Evolutionary conservation across 345 rosid genomes (phyloP).

Genomic region (Arabis alpina): DNA sequence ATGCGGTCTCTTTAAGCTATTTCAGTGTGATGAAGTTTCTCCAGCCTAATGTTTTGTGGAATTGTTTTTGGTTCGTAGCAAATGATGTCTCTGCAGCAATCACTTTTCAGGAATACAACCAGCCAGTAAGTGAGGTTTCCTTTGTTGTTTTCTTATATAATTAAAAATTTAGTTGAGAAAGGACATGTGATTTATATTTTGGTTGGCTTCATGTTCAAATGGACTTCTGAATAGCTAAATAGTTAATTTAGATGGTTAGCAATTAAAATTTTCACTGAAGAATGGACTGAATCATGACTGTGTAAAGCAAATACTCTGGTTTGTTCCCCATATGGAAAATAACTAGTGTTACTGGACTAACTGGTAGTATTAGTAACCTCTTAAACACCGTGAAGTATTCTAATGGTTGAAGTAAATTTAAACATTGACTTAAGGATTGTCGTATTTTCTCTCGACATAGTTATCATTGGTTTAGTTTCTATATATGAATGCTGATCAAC

Average conservation of each 20-base stretch:
- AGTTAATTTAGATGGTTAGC: background rate
- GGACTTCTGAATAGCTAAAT: slow-evolving; percentile 3
- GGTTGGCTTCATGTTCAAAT: background rate
- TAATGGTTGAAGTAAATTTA: background rate
- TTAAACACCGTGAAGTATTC: background rate
- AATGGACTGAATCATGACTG: background rate
- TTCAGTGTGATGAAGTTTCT: background rate
- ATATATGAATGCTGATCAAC: background rate
- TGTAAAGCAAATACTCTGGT: slow-evolving; percentile 4
- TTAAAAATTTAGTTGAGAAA: background rate
- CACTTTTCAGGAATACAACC: slow-evolving; percentile 59
- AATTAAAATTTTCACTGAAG: background rate
- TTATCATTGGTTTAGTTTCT: background rate
- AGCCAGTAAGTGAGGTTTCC: slow-evolving; percentile 56
- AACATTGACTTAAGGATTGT: background rate
- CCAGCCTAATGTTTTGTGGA: slow-evolving; percentile 16
- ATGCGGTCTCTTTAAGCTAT: background rate
- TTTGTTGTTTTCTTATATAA: background rate
- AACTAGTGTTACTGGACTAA: background rate
- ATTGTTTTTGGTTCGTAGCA: slow-evolving; percentile 46
- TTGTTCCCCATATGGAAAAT: background rate
- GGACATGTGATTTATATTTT: background rate
- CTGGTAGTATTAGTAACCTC: background rate
- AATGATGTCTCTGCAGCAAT: slow-evolving; percentile 66
- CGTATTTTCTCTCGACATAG: background rate